phyloP scores from a whole-genome alignment of 116 monocot species.

The Iris pallida region DNA sequence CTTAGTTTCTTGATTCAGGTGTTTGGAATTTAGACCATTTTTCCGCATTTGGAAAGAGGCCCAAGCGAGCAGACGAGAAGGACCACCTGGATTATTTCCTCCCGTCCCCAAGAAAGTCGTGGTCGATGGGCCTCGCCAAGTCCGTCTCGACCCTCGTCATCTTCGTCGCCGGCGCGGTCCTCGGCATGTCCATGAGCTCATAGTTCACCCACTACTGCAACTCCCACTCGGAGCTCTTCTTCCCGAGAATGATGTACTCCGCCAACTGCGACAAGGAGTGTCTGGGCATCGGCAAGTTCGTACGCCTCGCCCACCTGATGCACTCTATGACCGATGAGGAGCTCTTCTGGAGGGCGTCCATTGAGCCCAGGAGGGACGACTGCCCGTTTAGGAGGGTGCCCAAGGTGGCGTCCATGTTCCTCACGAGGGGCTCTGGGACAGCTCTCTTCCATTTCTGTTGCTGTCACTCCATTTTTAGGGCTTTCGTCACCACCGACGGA shows the following conservation, averaged over 20 bases:
- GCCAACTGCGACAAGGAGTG: constrained; percentile 22
- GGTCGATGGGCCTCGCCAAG: constrained; percentile 30
- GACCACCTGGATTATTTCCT: constrained; percentile 22
- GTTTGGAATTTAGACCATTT: too few species aligned
- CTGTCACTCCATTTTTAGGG: too few species aligned
- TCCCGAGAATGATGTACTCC: constrained; percentile 23
- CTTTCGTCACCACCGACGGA: too few species aligned
- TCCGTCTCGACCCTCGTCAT: constrained; percentile 34
- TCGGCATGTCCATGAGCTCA: constrained; percentile 34
- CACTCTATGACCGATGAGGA: constrained; percentile 60
- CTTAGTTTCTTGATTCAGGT: too few species aligned
- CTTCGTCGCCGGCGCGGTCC: constrained; percentile 44
- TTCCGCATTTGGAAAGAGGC: too few species aligned
- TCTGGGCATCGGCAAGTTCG: constrained; percentile 20
- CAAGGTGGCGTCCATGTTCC: constrained; percentile 70
- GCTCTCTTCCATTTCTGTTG: too few species aligned
- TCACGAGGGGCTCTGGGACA: constrained; percentile 74
- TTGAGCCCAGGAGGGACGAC: constrained; percentile 41
- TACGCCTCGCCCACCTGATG: constrained; percentile 25
- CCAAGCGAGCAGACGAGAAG: neutral
- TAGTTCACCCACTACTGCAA: constrained; percentile 24
- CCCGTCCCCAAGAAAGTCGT: constrained; percentile 33
- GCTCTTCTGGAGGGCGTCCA: constrained; percentile 72
- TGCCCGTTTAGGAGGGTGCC: constrained; percentile 49
- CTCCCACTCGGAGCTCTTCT: constrained; percentile 30